Percentiles rank a stretch among this genome's conserved stretches.
These are phyloP conservation scores for Fusarium scirpi DNA, from an alignment of 2,329 filamentous ascomycete genomes.

Conservation along the genomic window DNA sequence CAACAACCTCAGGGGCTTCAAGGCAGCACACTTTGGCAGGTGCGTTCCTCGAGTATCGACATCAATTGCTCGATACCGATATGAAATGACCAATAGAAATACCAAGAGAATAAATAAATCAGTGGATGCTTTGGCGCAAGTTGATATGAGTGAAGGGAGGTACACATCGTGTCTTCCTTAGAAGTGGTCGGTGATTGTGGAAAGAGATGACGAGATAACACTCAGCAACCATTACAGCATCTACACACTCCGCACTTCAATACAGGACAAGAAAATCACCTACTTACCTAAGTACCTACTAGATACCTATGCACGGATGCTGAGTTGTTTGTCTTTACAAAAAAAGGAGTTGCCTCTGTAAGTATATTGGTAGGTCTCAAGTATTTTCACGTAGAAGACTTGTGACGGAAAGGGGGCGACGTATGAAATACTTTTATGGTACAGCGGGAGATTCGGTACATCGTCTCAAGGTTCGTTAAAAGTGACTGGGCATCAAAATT, in stretches of 20 bases:
- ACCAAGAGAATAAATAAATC: neutral
- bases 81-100: neutral
- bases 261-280: neutral
- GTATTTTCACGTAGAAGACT: neutral
- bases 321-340: neutral
- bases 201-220: neutral
- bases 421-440: neutral
- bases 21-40: conserved; percentile 9
- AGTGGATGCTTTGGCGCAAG: neutral
- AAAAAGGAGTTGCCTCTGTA: neutral
- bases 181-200: neutral
- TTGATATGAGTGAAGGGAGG: neutral
- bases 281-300: neutral
- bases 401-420: neutral
- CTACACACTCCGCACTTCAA: neutral
- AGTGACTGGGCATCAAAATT: neutral
- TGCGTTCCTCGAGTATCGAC: neutral
- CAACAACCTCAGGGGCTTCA: conserved; percentile 18
- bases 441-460: neutral
- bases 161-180: neutral
- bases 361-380: neutral
- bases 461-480: neutral
- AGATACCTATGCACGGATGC: neutral
- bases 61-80: neutral
- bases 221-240: neutral